Percentiles rank a stretch among this genome's conserved stretches.
phyloP scores from a whole-genome alignment of 1,284 basidiomycete species.

The Malassezia pachydermatis region DNA sequence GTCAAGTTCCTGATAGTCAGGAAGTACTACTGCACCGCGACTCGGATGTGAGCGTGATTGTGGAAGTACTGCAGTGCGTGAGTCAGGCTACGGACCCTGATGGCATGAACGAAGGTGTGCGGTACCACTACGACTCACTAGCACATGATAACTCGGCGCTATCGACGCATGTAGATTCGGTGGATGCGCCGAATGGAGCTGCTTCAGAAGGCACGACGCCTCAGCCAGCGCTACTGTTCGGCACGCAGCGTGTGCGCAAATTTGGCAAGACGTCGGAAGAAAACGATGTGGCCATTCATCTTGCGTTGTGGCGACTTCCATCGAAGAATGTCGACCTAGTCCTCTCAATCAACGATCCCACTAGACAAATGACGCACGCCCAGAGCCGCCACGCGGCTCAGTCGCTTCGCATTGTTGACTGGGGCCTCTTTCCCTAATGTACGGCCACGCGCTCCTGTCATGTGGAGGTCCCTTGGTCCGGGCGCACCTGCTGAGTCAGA shows the following conservation, averaged over 20 bases:
- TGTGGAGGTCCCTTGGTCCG: not conserved
- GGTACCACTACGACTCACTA: constrained; percentile 82
- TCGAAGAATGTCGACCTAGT: constrained; percentile 41
- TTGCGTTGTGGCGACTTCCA: constrained; percentile 39
- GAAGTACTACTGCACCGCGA: constrained; percentile 75
- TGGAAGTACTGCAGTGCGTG: constrained; percentile 74
- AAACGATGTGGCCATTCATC: constrained; percentile 29
- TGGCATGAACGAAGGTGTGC: constrained; percentile 37
- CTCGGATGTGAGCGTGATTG: constrained; percentile 64
- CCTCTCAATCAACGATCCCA: constrained; percentile 39
- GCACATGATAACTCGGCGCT: constrained; percentile 81
- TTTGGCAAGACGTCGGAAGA: constrained; percentile 30
- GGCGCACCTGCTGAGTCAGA: not conserved
- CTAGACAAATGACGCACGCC: not conserved
- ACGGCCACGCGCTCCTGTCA: not conserved
- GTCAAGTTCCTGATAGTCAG: constrained; percentile 92
- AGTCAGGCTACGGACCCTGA: constrained; percentile 56
- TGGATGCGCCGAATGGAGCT: constrained; percentile 34
- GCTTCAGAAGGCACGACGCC: constrained; percentile 21
- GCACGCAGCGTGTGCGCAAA: constrained; percentile 35
- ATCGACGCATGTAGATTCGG: constrained; percentile 52
- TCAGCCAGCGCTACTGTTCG: constrained; percentile 23
- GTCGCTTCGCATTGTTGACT: constrained; percentile 16
- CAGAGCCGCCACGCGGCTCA: constrained; percentile 1
- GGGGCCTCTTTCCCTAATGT: constrained; percentile 12